phyloP scores from a whole-genome alignment of 2,329 filamentous ascomycete genomes.

The Mariannaea sp. region DNA sequence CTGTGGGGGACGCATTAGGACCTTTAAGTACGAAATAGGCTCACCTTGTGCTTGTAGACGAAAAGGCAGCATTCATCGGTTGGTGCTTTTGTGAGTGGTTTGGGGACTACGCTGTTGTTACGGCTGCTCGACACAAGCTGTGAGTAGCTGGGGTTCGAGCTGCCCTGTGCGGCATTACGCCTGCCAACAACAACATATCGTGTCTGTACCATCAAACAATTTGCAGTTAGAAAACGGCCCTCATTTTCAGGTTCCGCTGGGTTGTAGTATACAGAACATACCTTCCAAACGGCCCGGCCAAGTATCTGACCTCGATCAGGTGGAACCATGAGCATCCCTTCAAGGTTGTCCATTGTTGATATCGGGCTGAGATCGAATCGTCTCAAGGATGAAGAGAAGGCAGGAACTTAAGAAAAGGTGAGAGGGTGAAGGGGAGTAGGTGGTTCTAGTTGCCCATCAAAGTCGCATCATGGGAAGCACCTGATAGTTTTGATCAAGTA shows the following conservation, averaged over 20 bases:
- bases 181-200: slow-evolving; percentile 64
- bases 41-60: slow-evolving; percentile 62
- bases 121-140: slow-evolving; percentile 48
- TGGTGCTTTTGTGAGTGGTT: slow-evolving; percentile 40
- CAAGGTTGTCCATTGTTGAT: slow-evolving; percentile 46
- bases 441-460: slow-evolving; percentile 21
- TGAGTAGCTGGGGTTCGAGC: slow-evolving; percentile 45
- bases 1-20: neutral
- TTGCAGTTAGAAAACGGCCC: slow-evolving; percentile 17
- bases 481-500: neutral
- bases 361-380: neutral
- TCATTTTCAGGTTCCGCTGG: neutral
- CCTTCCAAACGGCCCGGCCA: slow-evolving; percentile 58
- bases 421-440: slow-evolving; percentile 2
- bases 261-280: slow-evolving; percentile 36
- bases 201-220: slow-evolving; percentile 47
- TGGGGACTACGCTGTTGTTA: slow-evolving; percentile 46
- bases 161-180: slow-evolving; percentile 37
- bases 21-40: neutral
- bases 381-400: neutral
- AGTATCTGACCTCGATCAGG: slow-evolving; percentile 57
- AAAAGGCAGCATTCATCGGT: slow-evolving; percentile 55
- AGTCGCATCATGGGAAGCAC: slow-evolving; percentile 34
- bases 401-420: neutral
- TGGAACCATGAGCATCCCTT: slow-evolving; percentile 55